Evolutionary conservation across 805 yeast species (phyloP).

Genomic region (Ogataea dorogensis): DNA sequence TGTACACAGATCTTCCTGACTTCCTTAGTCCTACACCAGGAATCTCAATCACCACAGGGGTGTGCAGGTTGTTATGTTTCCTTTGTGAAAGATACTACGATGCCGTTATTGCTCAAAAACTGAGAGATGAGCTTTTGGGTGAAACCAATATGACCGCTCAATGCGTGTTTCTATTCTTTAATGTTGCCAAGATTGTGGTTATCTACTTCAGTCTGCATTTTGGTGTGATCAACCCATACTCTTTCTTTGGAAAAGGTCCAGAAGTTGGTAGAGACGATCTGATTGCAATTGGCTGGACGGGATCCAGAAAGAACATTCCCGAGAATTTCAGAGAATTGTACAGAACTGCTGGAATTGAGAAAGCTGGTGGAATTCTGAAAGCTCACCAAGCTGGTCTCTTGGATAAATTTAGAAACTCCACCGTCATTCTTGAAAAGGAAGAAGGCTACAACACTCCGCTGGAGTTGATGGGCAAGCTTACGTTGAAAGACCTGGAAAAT

Average conservation of each 20-base stretch:
- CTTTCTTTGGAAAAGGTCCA: slow-evolving; percentile 41
- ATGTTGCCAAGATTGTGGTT: slow-evolving; percentile 56
- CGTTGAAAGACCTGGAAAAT: slow-evolving; percentile 27
- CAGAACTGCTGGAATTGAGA: slow-evolving; percentile 60
- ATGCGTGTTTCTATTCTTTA: slow-evolving; percentile 68
- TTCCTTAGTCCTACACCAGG: slow-evolving; percentile 91
- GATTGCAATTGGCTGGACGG: slow-evolving; percentile 88
- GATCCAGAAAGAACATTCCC: slow-evolving; percentile 68
- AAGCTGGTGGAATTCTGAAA: slow-evolving; percentile 48
- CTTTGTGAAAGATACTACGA: slow-evolving; percentile 37
- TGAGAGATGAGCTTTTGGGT: slow-evolving; percentile 48
- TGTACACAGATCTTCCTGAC: slow-evolving; percentile 93
- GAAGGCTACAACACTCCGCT: slow-evolving; percentile 73
- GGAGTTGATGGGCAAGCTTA: slow-evolving; percentile 6
- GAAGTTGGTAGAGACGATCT: slow-evolving; percentile 52
- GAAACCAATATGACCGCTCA: slow-evolving; percentile 49
- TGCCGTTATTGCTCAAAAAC: slow-evolving; percentile 42
- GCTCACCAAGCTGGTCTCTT: slow-evolving; percentile 77
- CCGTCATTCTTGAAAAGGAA: slow-evolving; percentile 62
- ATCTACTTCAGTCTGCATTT: slow-evolving; percentile 58
- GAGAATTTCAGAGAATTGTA: slow-evolving; percentile 70
- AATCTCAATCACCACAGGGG: slow-evolving; percentile 66
- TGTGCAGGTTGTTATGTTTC: slow-evolving; percentile 34
- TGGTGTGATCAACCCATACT: slow-evolving; percentile 78
- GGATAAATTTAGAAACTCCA: slow-evolving; percentile 53